Conservation (phyloP, 495 filamentous ascomycete genomes). For the Penicillium paxilli region DNA sequence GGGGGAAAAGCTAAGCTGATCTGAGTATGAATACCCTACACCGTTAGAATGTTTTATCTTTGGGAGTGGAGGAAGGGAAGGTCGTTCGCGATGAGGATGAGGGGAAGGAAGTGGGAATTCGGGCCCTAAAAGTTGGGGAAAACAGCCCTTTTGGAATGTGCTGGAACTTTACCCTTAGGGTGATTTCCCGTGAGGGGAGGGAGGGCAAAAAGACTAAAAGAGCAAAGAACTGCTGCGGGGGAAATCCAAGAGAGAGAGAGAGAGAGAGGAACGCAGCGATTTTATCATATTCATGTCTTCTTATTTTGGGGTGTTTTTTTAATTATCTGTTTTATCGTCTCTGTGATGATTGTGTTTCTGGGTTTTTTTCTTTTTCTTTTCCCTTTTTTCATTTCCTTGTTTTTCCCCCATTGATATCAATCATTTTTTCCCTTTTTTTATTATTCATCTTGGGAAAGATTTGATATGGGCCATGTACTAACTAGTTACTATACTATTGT, state of each 20-base stretch:
- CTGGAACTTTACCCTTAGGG: no score
- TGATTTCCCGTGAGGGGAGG: background rate
- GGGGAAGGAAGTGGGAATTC: background rate
- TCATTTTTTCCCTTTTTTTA: no score
- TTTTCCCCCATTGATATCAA: background rate
- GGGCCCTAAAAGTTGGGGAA: background rate
- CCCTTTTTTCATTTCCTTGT: background rate
- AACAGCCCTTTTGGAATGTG: background rate
- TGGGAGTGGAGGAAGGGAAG: no score
- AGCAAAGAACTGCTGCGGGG: background rate
- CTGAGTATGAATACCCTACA: background rate
- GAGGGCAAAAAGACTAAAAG: background rate
- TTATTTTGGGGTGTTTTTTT: background rate
- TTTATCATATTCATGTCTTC: background rate
- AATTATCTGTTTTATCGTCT: background rate
- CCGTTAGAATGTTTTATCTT: background rate
- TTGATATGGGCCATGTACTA: no score
- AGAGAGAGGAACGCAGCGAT: background rate
- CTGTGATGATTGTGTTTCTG: background rate
- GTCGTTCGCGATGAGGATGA: no score
- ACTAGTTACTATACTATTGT: no score
- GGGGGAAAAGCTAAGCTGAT: background rate
- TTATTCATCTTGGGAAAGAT: no score
- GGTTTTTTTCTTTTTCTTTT: background rate
- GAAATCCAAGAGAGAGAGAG: background rate